Conservation (phyloP, 495 filamentous ascomycete species). For the Corynascus novoguineensis region DNA sequence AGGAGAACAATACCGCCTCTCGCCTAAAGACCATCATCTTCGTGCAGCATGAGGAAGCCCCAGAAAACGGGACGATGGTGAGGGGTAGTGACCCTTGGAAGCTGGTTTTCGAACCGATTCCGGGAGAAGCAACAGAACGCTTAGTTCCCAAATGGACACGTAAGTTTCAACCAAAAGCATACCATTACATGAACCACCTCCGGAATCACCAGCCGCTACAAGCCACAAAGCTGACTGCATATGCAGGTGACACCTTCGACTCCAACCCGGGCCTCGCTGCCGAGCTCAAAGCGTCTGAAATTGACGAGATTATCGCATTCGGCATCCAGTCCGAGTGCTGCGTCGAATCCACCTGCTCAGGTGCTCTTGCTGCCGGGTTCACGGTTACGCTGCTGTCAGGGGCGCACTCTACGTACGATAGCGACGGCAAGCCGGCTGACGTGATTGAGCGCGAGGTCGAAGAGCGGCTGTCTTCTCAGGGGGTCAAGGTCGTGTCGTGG, state of each 20-base stretch:
- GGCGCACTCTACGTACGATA: constrained; percentile 35
- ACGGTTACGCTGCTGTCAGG: constrained; percentile 26
- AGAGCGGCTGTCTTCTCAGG: constrained; percentile 13
- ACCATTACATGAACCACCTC: not conserved
- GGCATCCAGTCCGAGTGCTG: constrained; percentile 37
- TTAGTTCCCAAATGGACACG: constrained; percentile 26
- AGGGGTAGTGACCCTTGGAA: constrained; percentile 28
- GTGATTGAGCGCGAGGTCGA: constrained; percentile 33
- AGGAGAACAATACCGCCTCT: not conserved
- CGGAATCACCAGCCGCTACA: no score
- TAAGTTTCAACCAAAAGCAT: constrained; percentile 9
- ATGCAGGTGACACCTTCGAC: constrained; percentile 28
- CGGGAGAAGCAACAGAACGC: constrained; percentile 8
- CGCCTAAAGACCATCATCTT: constrained; percentile 19
- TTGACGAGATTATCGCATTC: constrained; percentile 24
- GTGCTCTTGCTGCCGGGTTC: constrained; percentile 29
- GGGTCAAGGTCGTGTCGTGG: constrained; percentile 24
- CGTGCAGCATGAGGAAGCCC: constrained; percentile 31
- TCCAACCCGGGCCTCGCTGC: constrained; percentile 29
- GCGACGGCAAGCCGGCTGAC: constrained; percentile 16
- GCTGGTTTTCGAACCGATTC: constrained; percentile 28
- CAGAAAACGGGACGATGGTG: constrained; percentile 20
- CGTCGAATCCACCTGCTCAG: constrained; percentile 22
- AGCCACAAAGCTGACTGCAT: not conserved
- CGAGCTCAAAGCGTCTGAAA: constrained; percentile 12